Percentiles rank a stretch among this genome's conserved stretches.
phyloP scores from a whole-genome alignment of 495 filamentous ascomycete species.

The Amorphotheca resinae region DNA sequence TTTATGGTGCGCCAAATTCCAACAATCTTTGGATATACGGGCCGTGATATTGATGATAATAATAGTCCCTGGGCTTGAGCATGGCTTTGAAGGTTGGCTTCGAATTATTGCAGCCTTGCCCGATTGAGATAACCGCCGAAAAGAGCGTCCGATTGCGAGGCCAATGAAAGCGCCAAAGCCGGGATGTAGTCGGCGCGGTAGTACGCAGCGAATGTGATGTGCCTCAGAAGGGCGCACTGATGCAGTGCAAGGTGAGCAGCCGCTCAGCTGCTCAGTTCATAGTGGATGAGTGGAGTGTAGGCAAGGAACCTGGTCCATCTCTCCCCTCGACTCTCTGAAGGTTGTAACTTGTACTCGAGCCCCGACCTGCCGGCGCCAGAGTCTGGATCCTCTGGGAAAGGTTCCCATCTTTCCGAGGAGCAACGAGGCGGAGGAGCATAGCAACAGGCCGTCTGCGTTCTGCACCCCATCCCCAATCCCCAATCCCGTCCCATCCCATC shows the following conservation, averaged over 20 bases:
- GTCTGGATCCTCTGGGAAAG: not conserved
- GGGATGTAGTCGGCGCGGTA: constrained; percentile 16
- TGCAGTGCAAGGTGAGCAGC: constrained; percentile 19
- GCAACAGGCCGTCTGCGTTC: not conserved
- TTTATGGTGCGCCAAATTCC: too few relatives aligned
- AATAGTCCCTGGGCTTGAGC: not conserved
- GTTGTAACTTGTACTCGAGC: not conserved
- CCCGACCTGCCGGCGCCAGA: constrained; percentile 16
- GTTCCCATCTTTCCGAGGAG: constrained; percentile 16
- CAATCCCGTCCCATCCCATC: too few relatives aligned
- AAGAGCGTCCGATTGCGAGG: constrained; percentile 4
- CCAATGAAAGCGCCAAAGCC: constrained; percentile 17
- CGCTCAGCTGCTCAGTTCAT: constrained; percentile 14
- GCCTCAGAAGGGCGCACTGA: constrained; percentile 14
- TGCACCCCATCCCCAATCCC: constrained; percentile 12
- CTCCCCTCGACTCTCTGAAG: not conserved
- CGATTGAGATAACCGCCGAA: constrained; percentile 20
- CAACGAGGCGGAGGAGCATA: not conserved
- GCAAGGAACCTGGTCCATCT: constrained; percentile 7
- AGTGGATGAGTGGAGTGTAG: constrained; percentile 3
- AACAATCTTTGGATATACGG: not conserved
- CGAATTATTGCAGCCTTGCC: constrained; percentile 15
- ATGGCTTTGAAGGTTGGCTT: constrained; percentile 8
- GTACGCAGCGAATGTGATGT: constrained; percentile 18
- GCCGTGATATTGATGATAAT: not conserved